Evolutionary conservation across 257 asterid species (phyloP).

Genomic region (Solanum pimpinellifolium): DNA sequence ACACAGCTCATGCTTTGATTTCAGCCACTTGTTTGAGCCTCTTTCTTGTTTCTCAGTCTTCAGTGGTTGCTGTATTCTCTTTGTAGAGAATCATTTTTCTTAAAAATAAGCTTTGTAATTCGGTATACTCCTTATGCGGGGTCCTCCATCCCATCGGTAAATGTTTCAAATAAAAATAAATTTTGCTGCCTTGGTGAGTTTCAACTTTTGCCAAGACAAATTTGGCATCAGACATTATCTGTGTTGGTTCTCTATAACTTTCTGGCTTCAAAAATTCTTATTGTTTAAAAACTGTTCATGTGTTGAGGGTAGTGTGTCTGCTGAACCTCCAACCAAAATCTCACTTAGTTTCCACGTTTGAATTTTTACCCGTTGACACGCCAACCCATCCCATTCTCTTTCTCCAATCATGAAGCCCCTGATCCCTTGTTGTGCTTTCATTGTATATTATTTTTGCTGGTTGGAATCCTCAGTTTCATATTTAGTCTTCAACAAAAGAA

Average conservation of each 20-base stretch:
- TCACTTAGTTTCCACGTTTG: neutral
- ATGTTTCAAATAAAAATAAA: neutral
- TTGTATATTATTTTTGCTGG: neutral
- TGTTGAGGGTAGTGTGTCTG: neutral
- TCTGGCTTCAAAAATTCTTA: neutral
- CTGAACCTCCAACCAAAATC: neutral
- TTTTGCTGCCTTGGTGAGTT: neutral
- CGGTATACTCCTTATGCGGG: neutral
- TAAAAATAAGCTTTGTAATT: neutral
- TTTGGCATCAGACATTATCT: neutral
- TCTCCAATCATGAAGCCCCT: neutral
- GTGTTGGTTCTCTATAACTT: neutral
- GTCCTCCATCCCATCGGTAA: neutral
- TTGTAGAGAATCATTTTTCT: neutral
- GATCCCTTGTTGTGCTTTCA: neutral
- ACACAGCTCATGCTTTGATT: neutral
- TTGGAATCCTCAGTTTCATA: neutral
- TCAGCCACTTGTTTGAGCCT: neutral
- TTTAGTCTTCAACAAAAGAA: neutral
- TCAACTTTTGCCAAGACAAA: neutral
- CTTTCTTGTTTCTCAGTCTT: neutral
- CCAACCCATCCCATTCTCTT: slow-evolving; percentile 7
- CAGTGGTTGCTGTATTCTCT: neutral
- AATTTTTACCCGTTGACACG: neutral
- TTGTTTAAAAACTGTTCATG: neutral